Evolutionary conservation across 2,329 filamentous ascomycete species (phyloP).

Genomic region (Emmonsiellopsis sp.): DNA sequence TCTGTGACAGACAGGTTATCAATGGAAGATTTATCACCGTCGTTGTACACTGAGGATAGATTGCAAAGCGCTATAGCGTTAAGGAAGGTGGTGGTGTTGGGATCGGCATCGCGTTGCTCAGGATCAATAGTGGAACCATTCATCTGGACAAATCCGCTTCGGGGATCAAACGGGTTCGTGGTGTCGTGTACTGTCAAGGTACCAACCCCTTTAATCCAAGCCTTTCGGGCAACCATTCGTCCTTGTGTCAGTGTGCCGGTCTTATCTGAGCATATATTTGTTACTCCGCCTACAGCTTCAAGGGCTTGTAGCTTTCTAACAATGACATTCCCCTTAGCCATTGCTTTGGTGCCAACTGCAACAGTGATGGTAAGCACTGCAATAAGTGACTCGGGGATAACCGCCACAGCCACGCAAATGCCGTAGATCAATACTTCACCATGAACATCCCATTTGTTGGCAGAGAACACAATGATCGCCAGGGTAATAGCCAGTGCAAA

Average conservation of each 20-base stretch:
- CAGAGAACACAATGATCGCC: slow-evolving; percentile 56
- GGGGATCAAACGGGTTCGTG: slow-evolving; percentile 44
- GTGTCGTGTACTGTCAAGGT: slow-evolving; percentile 44
- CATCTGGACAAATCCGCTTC: slow-evolving; percentile 25
- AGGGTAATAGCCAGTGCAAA: slow-evolving; percentile 54
- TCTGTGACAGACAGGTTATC: slow-evolving; percentile 6
- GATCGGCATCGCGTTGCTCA: background rate
- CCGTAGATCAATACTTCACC: slow-evolving; percentile 52
- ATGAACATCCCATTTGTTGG: slow-evolving; percentile 43
- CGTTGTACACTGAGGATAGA: slow-evolving; percentile 47
- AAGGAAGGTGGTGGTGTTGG: slow-evolving; percentile 40
- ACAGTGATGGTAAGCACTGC: slow-evolving; percentile 57
- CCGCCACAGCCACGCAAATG: slow-evolving; percentile 42
- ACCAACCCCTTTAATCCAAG: slow-evolving; percentile 44
- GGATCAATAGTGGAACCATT: slow-evolving; percentile 8
- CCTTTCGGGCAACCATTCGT: slow-evolving; percentile 48
- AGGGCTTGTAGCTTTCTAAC: slow-evolving; percentile 43
- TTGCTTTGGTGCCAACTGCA: slow-evolving; percentile 46
- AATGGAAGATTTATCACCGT: slow-evolving; percentile 8
- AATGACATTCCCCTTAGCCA: slow-evolving; percentile 44
- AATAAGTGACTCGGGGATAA: slow-evolving; percentile 51
- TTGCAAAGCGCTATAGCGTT: slow-evolving; percentile 53
- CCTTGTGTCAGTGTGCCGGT: slow-evolving; percentile 50
- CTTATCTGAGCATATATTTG: slow-evolving; percentile 40
- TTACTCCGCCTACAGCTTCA: slow-evolving; percentile 50